Evolutionary conservation across 2,329 filamentous ascomycete genomes (phyloP).

Genomic region (Fusarium begoniae): DNA sequence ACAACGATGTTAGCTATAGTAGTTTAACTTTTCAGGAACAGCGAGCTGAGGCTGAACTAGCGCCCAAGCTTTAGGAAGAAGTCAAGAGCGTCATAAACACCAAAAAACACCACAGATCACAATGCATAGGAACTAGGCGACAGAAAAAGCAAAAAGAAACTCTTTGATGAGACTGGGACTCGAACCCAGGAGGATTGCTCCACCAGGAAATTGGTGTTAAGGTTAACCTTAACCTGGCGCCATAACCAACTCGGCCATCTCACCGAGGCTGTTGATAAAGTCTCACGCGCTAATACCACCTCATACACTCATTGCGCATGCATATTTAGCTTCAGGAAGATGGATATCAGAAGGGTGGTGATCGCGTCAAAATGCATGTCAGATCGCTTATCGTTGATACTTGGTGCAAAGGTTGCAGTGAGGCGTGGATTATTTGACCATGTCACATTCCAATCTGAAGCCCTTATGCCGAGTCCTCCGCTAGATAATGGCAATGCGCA

Average conservation of each 20-base stretch:
- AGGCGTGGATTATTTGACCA: background rate
- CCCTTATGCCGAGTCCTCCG: background rate
- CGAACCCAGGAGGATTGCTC: conserved; percentile 45
- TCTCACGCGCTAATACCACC: fast-evolving
- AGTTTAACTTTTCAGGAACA: background rate
- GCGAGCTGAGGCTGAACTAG: background rate
- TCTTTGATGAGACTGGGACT: conserved; percentile 43
- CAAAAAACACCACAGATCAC: background rate
- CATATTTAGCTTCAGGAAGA: background rate
- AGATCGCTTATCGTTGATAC: background rate
- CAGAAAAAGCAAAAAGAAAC: background rate
- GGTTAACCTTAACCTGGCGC: conserved; percentile 44
- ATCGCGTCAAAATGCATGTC: conserved; percentile 1
- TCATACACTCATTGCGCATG: fast-evolving
- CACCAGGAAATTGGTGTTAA: conserved; percentile 43
- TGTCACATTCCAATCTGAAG: background rate
- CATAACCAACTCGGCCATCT: conserved; percentile 45
- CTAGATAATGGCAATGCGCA: background rate
- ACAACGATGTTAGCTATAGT: no score
- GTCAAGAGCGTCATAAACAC: background rate
- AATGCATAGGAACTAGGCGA: fast-evolving
- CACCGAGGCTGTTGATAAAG: conserved; percentile 21
- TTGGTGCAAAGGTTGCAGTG: background rate
- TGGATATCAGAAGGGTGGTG: background rate
- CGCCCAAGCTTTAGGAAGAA: background rate